Percentiles rank a stretch among this genome's conserved stretches.
phyloP scores from a whole-genome alignment of 106 monocot genomes.

The Apostasia ramifera region DNA sequence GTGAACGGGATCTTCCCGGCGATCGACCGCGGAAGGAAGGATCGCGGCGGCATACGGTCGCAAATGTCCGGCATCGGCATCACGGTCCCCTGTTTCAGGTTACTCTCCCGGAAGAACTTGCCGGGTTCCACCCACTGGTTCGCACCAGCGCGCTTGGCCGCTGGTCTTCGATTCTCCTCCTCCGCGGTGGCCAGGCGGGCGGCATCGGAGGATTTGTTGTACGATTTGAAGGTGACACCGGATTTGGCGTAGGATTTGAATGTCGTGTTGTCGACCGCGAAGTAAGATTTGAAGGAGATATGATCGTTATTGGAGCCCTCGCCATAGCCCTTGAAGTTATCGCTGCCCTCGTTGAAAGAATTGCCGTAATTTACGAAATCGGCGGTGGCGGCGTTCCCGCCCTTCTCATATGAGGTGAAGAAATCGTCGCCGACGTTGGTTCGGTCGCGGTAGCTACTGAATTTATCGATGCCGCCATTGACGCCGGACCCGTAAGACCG shows the following conservation, averaged over 20 bases:
- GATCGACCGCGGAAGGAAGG: slow-evolving; percentile 72
- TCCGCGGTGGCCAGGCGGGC: neutral
- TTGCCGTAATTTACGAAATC: slow-evolving; percentile 68
- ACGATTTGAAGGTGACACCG: slow-evolving; percentile 41
- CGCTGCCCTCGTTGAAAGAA: slow-evolving; percentile 55
- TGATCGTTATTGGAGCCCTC: slow-evolving; percentile 33
- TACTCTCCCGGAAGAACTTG: slow-evolving; percentile 74
- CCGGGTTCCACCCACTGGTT: slow-evolving; percentile 74
- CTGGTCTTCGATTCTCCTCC: neutral
- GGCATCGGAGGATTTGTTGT: slow-evolving; percentile 22
- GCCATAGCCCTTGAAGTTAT: slow-evolving; percentile 60
- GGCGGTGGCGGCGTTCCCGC: slow-evolving; percentile 22
- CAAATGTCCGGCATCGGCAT: slow-evolving; percentile 81
- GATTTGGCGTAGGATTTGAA: slow-evolving; percentile 52
- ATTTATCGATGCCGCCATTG: slow-evolving; percentile 27
- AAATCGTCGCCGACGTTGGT: slow-evolving; percentile 86
- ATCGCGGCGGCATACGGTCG: slow-evolving; percentile 60
- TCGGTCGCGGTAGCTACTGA: slow-evolving; percentile 62
- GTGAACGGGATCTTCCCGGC: slow-evolving; percentile 54
- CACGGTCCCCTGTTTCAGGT: slow-evolving; percentile 33
- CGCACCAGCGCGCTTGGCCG: neutral
- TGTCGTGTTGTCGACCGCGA: slow-evolving; percentile 28
- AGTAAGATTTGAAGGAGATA: slow-evolving; percentile 61
- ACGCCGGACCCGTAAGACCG: slow-evolving; percentile 58
- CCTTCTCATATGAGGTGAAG: slow-evolving; percentile 74